Base-by-base conservation (phyloP, 495 filamentous ascomycete genomes). In the Podospora pseudopauciseta region DNA sequence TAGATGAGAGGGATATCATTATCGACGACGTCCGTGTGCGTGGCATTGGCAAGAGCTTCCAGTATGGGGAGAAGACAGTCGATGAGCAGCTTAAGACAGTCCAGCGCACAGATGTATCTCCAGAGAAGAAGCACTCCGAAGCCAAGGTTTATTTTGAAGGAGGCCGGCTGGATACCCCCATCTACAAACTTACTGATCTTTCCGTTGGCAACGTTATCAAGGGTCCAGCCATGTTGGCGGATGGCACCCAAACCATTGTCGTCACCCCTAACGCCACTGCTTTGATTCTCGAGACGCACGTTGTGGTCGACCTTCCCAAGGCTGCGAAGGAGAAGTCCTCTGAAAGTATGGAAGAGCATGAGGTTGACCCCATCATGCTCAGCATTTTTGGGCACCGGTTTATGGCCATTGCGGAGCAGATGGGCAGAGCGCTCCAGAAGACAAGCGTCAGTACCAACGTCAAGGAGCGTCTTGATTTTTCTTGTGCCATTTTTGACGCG, bases 401-500 rank as follows among this genome's bases (percentile, higher is more conserved):
- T 81, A 99, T 99, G 95, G 93, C 94, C 15, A 98, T 99, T 75
- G 95, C 95, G 3, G 95, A 99, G 79, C 94, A 97, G 76, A 98
- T 97, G 94, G 95, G 95, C 4, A 83, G 93, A 65, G 94, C 95
- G 2, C 82, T 99, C 30, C 95, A 98, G 72, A 99, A 97, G 84
- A 99, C 95, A 0, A 94, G 92, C 70, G 95, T 99, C 60, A 96
- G 92, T 67, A 99, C 95, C 4, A 99, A 99, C 75, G 95, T 99
- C 73, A 99, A 99, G 74, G 95, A 99, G 78, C 89, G 95, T 2
- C 86, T 99, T 4, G 95, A 99, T 73, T 99, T 97, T 71, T 97
- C 93, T 2, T 99, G 95, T 71, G 95, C 95, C 44, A 86, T 99
- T 16, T 99, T 99, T 70, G 95, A 97, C 69, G 86, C 90, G 2